phyloP scores from a whole-genome alignment of 129 eudicot genomes.

The Centaurea solstitialis region DNA sequence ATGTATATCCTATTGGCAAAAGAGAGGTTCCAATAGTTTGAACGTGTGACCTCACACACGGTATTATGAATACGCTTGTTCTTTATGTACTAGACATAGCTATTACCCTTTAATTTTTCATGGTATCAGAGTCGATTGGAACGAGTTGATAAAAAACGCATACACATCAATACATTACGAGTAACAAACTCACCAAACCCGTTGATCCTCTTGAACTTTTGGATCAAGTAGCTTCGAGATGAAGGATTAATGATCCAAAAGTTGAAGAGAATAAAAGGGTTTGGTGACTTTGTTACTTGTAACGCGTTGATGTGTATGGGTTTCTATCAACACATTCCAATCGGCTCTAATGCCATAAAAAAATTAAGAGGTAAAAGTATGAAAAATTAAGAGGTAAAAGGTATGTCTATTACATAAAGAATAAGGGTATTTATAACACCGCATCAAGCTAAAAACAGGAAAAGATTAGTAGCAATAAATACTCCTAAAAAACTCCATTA shows the following conservation, averaged over 20 bases:
- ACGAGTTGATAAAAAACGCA: slow-evolving; percentile 36
- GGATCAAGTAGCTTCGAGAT: background rate
- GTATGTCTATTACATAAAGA: too few relatives aligned
- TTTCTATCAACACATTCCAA: slow-evolving; percentile 36
- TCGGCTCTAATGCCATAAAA: slow-evolving; percentile 36
- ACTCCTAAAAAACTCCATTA: too few relatives aligned
- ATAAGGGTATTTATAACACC: too few relatives aligned
- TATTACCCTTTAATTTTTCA: background rate
- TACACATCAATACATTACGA: slow-evolving; percentile 38
- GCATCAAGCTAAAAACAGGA: too few relatives aligned
- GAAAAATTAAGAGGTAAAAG: too few relatives aligned
- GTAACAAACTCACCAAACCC: slow-evolving; percentile 38
- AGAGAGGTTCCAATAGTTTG: too few relatives aligned
- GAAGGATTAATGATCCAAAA: background rate
- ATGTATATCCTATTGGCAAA: too few relatives aligned
- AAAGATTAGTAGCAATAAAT: too few relatives aligned
- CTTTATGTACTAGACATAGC: too few relatives aligned
- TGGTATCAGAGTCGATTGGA: slow-evolving; percentile 50
- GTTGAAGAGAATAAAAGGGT: slow-evolving; percentile 21
- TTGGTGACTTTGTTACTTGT: slow-evolving; percentile 32
- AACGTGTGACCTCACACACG: too few relatives aligned
- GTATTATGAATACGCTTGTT: too few relatives aligned
- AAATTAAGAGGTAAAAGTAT: too few relatives aligned
- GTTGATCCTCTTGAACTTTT: background rate
- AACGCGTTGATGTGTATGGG: slow-evolving; percentile 48